Conservation (phyloP, 306 rosid species). For the Cucurbita ficifolia region DNA sequence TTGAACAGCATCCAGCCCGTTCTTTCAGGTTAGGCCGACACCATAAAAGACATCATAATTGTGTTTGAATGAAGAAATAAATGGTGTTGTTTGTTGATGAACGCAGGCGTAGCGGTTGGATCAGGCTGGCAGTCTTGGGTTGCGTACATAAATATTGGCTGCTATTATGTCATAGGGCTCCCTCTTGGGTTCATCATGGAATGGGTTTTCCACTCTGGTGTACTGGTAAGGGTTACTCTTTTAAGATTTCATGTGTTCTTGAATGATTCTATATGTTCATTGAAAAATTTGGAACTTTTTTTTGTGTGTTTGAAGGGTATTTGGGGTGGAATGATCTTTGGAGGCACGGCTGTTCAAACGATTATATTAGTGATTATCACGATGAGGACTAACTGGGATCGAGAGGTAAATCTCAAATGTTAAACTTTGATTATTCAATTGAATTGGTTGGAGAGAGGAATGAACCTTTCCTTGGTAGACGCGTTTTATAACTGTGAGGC, state of each 20-base stretch:
- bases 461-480: too few relatives aligned
- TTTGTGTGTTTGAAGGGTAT: background rate
- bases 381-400: constrained; percentile 35
- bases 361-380: constrained; percentile 21
- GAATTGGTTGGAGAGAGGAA: too few relatives aligned
- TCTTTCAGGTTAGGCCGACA: too few relatives aligned
- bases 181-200: background rate
- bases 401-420: constrained; percentile 17
- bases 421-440: background rate
- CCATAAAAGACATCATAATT: too few relatives aligned
- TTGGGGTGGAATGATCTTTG: constrained; percentile 52
- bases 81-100: background rate
- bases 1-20: too few relatives aligned
- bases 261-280: too few relatives aligned
- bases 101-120: constrained; percentile 41
- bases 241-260: too few relatives aligned
- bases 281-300: too few relatives aligned
- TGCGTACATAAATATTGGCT: constrained; percentile 40
- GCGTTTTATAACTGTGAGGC: too few relatives aligned
- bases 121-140: constrained; percentile 56
- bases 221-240: background rate
- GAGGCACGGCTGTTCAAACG: constrained; percentile 48
- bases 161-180: constrained; percentile 38
- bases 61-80: too few relatives aligned
- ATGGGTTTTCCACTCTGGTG: background rate